Percentiles rank a stretch among this genome's conserved stretches.
These are phyloP conservation scores for Clathrospora elynae DNA, from an alignment of 2,329 filamentous ascomycete species.

Conservation along the genomic window DNA sequence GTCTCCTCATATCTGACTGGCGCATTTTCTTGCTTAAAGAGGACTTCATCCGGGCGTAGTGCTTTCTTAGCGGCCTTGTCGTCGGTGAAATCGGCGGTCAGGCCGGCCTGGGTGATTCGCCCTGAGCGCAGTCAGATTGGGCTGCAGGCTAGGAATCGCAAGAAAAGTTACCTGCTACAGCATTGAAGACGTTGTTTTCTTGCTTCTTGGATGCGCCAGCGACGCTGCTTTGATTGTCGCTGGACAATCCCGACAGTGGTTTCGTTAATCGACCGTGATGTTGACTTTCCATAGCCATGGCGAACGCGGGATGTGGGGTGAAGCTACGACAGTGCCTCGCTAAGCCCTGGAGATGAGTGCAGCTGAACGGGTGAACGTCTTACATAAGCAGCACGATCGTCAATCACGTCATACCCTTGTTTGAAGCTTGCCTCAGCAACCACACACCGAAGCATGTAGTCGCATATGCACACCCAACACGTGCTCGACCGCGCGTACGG, in stretches of 20 bases:
- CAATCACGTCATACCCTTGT: conserved; percentile 25
- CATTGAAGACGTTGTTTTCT: conserved; percentile 69
- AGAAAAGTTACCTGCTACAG: conserved; percentile 64
- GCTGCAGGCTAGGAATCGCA: neutral
- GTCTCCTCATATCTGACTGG: conserved; percentile 71
- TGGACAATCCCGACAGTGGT: conserved; percentile 2
- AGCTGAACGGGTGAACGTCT: conserved; percentile 14
- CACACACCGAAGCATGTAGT: conserved; percentile 42
- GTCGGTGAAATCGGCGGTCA: conserved; percentile 54
- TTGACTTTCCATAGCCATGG: conserved; percentile 7
- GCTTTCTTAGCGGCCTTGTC: conserved; percentile 43
- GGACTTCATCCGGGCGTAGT: conserved; percentile 70
- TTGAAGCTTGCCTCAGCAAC: conserved; percentile 8
- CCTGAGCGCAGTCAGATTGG: conserved; percentile 9
- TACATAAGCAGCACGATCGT: conserved; percentile 18
- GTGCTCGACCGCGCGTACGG: conserved; percentile 78
- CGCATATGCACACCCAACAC: conserved; percentile 56
- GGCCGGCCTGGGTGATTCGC: conserved; percentile 29
- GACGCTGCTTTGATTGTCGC: no score
- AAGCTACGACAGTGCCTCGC: no score
- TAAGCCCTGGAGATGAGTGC: no score
- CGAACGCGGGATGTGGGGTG: no score
- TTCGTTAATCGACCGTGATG: conserved; percentile 7
- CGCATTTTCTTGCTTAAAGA: conserved; percentile 69
- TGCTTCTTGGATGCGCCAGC: conserved; percentile 41